A percentile compares a stretch with the other conserved stretches of the same genome.
These are phyloP conservation scores for Penicillium decumbens DNA, from an alignment of 2,329 filamentous ascomycete species.

Conservation along the genomic window DNA sequence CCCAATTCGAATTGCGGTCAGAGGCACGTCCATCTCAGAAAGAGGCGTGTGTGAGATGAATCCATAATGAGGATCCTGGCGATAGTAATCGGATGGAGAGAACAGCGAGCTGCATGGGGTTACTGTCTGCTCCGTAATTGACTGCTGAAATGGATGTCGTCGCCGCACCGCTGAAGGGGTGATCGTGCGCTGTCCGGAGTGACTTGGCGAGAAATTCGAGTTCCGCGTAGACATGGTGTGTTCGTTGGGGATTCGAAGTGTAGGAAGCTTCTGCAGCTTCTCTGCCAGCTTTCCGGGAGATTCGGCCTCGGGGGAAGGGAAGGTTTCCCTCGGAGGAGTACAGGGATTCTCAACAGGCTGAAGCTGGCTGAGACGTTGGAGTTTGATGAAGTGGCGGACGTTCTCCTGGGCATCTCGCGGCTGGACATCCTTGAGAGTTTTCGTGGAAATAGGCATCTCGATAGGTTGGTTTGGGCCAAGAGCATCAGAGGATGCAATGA, in stretches of 20 bases:
- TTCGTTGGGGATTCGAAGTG: constrained; percentile 52
- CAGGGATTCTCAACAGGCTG: constrained; percentile 51
- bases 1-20: constrained; percentile 66
- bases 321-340: constrained; percentile 50
- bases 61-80: constrained; percentile 41
- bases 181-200: constrained; percentile 29
- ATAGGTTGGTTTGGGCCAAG: constrained; percentile 66
- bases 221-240: constrained; percentile 23
- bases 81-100: constrained; percentile 60
- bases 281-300: constrained; percentile 27
- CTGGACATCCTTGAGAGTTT: constrained; percentile 64
- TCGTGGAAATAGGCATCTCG: constrained; percentile 66
- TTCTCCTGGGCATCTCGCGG: constrained; percentile 83
- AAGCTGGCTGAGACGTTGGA: constrained; percentile 58
- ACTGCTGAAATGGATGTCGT: constrained; percentile 8
- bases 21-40: constrained; percentile 83
- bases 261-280: constrained; percentile 54
- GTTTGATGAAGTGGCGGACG: constrained; percentile 82
- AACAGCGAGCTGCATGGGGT: not conserved
- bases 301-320: constrained; percentile 6
- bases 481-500: constrained; percentile 87
- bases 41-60: constrained; percentile 68
- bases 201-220: constrained; percentile 16
- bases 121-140: not conserved
- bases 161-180: constrained; percentile 25